Base-by-base conservation (phyloP, 2,329 filamentous ascomycete species). In the Fusarium sp. region DNA sequence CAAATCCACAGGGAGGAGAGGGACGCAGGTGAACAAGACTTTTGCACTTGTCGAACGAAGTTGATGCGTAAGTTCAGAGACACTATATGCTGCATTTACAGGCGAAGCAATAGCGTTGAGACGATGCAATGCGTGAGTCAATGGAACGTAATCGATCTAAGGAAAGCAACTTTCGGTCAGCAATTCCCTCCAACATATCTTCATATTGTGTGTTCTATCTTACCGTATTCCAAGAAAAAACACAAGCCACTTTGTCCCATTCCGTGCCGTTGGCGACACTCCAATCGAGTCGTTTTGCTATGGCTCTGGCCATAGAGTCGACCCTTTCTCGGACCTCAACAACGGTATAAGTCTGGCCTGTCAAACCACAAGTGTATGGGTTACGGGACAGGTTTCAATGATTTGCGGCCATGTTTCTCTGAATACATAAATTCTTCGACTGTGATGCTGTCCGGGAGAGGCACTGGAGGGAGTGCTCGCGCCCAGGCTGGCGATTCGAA, bases 201-300 rank as follows among this genome's bases (percentile, higher is more conserved):
- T 15, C 3, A 3, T 1, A 7, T 15, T 5, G 1, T 28, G 2
- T 30, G 3, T 18, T 9, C 8, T 36, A 17, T 12, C 26, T 17
- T 22, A 48, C 45, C 12, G 48, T 51, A 13, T 51, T 51, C 48
- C 48, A 51, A 1, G 48, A 51, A 8, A 34, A 51, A 0, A 51
- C 30, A 20, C 30, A 51, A 4, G 48, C 48, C 8, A 51, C 48
- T 9, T 51, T 51, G 6, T 51, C 30, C 48, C 48, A 51, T 51
- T 51, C 48, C n/a, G 17, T 24, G 30, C 30, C 30, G 17, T 20
- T 34, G n/a, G n/a, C 17, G 8, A 51, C 48, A 15, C 30, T 15
- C 48, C 48, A 51, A 34, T 51, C 48, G 8, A 51, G 48, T 15
- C 30, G 12, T 34, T 51, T 34, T 20, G 48, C 48, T 34, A 51